A percentile compares a stretch with the other conserved stretches of the same genome.
Conservation (phyloP, 345 rosid genomes). For the Cardamine chenopodiifolia region DNA sequence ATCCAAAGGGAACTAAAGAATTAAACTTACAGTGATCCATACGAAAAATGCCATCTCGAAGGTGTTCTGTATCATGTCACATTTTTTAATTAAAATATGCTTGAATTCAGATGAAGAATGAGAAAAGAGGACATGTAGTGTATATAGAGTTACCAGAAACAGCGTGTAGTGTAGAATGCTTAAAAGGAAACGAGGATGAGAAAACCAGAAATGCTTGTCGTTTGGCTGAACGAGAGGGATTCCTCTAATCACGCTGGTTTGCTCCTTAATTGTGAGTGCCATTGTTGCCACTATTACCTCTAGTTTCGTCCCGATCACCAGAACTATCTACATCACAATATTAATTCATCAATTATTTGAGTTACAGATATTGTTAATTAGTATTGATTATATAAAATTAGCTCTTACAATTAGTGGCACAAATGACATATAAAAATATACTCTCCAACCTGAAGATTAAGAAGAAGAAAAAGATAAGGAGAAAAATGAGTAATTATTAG, state of each 20-base stretch:
- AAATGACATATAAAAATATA: constrained; percentile 71
- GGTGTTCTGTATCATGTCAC: constrained; percentile 58
- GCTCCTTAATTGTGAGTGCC: constrained; percentile 50
- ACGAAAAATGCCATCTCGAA: constrained; percentile 70
- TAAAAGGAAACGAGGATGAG: constrained; percentile 48
- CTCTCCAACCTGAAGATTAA: constrained; percentile 60
- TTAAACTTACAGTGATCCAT: constrained; percentile 66
- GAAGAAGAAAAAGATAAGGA: background rate
- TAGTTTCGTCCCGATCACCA: constrained; percentile 63
- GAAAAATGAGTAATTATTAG: background rate
- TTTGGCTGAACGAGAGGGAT: constrained; percentile 56
- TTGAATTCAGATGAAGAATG: background rate
- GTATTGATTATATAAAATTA: background rate
- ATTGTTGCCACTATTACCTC: constrained; percentile 56
- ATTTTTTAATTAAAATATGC: background rate
- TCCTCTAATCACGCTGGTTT: constrained; percentile 49
- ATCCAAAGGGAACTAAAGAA: background rate
- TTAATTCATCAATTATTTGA: background rate
- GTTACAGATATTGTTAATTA: background rate
- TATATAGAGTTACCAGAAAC: constrained; percentile 45
- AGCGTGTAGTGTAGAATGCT: constrained; percentile 54
- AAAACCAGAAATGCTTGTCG: constrained; percentile 64
- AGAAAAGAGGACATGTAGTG: background rate
- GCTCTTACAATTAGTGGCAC: constrained; percentile 61
- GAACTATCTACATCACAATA: constrained; percentile 43